Evolutionary conservation across 192 early-diverging fungal species (phyloP).

Genomic region (Phlyctochytrium arcticum): DNA sequence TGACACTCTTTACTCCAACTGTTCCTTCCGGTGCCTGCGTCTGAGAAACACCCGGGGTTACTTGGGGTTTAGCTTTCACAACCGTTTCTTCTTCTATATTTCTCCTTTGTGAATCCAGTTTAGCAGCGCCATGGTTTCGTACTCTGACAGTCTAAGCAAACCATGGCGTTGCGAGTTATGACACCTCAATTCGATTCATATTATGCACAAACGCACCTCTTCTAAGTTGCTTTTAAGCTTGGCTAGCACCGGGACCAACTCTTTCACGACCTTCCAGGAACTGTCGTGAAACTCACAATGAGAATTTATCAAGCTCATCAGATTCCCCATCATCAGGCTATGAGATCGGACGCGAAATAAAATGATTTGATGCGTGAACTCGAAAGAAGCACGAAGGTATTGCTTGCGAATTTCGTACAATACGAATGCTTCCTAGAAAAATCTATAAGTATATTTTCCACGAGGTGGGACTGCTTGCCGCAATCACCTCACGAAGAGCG

Average conservation of each 20-base stretch:
- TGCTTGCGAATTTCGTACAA: slow-evolving; percentile 62
- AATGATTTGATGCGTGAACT: slow-evolving; percentile 54
- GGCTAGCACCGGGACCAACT: neutral
- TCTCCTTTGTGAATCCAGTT: slow-evolving; percentile 1
- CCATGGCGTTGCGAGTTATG: neutral
- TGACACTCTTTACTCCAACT: slow-evolving; percentile 1
- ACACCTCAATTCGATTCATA: no score
- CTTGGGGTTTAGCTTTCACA: slow-evolving; percentile 1
- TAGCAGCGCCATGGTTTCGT: neutral
- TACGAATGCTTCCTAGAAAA: slow-evolving; percentile 57
- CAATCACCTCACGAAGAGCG: slow-evolving; percentile 49
- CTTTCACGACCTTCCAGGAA: neutral
- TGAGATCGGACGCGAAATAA: slow-evolving; percentile 52
- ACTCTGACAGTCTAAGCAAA: neutral
- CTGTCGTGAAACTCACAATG: slow-evolving; percentile 16
- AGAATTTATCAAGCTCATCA: neutral
- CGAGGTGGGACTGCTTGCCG: neutral
- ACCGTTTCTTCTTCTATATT: slow-evolving; percentile 6
- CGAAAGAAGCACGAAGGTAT: slow-evolving; percentile 51
- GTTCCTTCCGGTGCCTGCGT: neutral
- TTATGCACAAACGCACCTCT: neutral
- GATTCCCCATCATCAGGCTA: slow-evolving; percentile 42
- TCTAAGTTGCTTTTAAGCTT: neutral
- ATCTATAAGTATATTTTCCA: neutral
- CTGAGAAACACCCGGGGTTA: neutral